A percentile compares a stretch with the other conserved stretches of the same genome.
Evolutionary conservation across 192 early-diverging fungal genomes (phyloP).

Genomic region (Thamnidium elegans): DNA sequence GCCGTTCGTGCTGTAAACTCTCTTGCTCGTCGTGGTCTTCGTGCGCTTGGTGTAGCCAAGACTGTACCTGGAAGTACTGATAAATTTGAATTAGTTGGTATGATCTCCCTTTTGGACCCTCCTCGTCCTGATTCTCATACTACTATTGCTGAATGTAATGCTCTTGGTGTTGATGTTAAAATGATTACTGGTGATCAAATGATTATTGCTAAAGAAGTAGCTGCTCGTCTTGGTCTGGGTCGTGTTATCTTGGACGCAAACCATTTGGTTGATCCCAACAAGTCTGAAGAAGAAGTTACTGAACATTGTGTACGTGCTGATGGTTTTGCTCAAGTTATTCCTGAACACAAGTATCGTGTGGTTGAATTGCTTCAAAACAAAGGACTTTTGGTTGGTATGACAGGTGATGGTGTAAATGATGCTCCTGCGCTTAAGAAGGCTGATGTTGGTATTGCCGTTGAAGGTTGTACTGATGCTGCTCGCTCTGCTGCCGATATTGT

Average conservation of each 20-base stretch:
- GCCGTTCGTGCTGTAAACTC: slow-evolving; percentile 70
- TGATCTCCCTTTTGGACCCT: slow-evolving; percentile 90
- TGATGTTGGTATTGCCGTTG: slow-evolving; percentile 95
- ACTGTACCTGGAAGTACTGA: slow-evolving; percentile 64
- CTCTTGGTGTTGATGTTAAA: slow-evolving; percentile 90
- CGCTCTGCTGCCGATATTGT: slow-evolving; percentile 96
- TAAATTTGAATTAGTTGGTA: slow-evolving; percentile 79
- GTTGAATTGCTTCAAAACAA: slow-evolving; percentile 91
- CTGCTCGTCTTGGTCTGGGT: slow-evolving; percentile 86
- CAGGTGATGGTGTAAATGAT: slow-evolving; percentile 87
- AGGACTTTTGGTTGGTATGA: slow-evolving; percentile 89
- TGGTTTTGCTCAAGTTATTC: slow-evolving; percentile 97
- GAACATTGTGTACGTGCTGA: slow-evolving; percentile 84
- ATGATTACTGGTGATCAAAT: slow-evolving; percentile 97
- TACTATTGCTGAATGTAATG: slow-evolving; percentile 81
- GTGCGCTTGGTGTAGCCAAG: slow-evolving; percentile 90
- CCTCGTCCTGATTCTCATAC: slow-evolving; percentile 84
- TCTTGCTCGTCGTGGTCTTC: slow-evolving; percentile 77
- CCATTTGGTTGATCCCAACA: slow-evolving; percentile 75
- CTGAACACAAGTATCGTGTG: slow-evolving; percentile 98
- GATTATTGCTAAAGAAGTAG: slow-evolving; percentile 93
- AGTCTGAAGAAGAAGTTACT: slow-evolving; percentile 78
- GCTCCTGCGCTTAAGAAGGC: slow-evolving; percentile 98
- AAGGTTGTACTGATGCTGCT: slow-evolving; percentile 94
- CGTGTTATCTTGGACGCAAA: slow-evolving; percentile 87